These are phyloP conservation scores for Fragaria vesca DNA, from an alignment of 306 rosid genomes.

Conservation along the genomic window DNA sequence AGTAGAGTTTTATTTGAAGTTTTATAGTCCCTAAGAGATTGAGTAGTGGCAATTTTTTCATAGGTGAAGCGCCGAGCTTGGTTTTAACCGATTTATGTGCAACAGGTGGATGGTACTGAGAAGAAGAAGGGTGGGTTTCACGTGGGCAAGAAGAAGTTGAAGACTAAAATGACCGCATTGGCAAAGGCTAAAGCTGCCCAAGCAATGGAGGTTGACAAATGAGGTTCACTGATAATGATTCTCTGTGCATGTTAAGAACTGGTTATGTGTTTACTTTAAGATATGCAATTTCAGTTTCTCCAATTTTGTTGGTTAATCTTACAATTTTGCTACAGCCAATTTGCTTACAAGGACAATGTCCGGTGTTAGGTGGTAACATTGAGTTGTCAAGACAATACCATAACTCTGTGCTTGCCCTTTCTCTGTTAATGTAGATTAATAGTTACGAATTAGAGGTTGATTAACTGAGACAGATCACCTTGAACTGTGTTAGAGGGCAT, in stretches of 20 bases:
- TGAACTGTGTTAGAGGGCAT: not conserved
- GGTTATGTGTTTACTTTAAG: not conserved
- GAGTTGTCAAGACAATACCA: not conserved
- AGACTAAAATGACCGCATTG: slow-evolving; percentile 70
- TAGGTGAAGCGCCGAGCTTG: not conserved
- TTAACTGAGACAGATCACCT: not conserved
- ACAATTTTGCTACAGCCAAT: slow-evolving; percentile 4
- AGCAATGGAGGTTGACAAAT: slow-evolving; percentile 87
- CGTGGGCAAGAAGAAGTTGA: slow-evolving; percentile 76
- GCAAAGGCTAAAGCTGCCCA: slow-evolving; percentile 82
- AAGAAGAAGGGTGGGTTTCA: slow-evolving; percentile 84
- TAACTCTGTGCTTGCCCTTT: not conserved
- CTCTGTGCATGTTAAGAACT: slow-evolving; percentile 11
- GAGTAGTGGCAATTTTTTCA: not conserved
- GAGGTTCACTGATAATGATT: slow-evolving; percentile 37
- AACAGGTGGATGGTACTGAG: slow-evolving; percentile 63
- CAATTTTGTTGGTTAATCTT: slow-evolving; percentile 6
- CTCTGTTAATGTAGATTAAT: too few relatives aligned
- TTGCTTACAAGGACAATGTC: not conserved
- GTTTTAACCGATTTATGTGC: not conserved
- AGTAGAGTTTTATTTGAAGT: not conserved
- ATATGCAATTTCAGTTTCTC: slow-evolving; percentile 22
- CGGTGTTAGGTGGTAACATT: not conserved
- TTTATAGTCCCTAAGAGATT: not conserved
- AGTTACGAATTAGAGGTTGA: not conserved